These are phyloP conservation scores for Eucalyptus urophylla DNA, from an alignment of 345 rosid genomes.

Conservation along the genomic window DNA sequence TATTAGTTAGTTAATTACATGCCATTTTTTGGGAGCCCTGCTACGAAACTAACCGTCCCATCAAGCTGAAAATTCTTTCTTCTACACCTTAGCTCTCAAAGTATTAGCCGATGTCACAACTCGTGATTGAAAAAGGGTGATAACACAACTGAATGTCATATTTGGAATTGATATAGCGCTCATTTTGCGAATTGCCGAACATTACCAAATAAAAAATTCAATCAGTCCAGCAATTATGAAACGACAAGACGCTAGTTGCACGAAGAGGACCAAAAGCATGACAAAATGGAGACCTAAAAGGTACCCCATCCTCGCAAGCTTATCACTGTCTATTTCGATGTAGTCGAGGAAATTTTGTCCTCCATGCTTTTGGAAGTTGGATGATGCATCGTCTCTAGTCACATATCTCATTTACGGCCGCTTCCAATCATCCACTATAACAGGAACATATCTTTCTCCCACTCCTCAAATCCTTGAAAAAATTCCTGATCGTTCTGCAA, in stretches of 20 bases:
- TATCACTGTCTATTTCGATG: constrained; percentile 9
- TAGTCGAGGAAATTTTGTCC: constrained; percentile 1
- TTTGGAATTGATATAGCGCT: neutral
- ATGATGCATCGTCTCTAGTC: neutral
- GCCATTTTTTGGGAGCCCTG: neutral
- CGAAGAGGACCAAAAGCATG: neutral
- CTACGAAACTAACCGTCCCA: neutral
- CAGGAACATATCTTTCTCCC: neutral
- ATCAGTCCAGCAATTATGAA: neutral
- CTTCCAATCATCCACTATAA: neutral
- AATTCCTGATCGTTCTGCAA: neutral
- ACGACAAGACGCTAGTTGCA: neutral
- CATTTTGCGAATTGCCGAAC: neutral
- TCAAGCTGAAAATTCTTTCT: neutral
- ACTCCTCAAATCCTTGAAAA: neutral
- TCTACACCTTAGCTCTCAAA: neutral
- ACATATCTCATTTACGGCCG: neutral
- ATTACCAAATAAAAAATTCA: neutral
- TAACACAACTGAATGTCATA: neutral
- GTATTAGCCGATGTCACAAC: neutral
- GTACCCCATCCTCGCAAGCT: constrained; percentile 9
- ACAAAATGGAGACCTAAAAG: constrained; percentile 8
- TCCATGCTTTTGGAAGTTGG: neutral
- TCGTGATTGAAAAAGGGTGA: neutral
- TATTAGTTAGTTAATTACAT: neutral